Conservation (phyloP, 192 early-diverging fungal species). For the Helicostylum pulchrum region DNA sequence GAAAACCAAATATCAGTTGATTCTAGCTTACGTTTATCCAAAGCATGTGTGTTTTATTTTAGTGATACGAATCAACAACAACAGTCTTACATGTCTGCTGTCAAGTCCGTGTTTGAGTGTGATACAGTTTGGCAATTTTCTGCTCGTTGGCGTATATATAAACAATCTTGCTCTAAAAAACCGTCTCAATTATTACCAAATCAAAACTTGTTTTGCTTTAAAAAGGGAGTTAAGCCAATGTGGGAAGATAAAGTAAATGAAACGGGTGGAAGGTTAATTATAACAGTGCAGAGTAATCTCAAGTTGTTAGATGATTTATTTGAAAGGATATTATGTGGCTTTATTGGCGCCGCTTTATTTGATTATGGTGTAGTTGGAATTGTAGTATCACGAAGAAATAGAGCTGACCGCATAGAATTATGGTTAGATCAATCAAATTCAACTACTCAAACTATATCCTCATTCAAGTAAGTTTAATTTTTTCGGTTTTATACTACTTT, state of each 20-base stretch:
- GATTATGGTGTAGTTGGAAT: constrained; percentile 28
- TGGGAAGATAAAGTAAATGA: constrained; percentile 80
- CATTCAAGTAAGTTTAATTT: constrained; percentile 29
- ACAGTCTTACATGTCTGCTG: constrained; percentile 37
- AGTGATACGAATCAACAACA: constrained; percentile 43
- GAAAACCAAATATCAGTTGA: constrained; percentile 2
- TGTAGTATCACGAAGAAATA: constrained; percentile 32
- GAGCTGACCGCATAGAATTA: constrained; percentile 50
- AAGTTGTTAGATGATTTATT: constrained; percentile 40
- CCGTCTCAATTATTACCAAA: constrained; percentile 49
- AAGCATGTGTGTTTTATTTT: constrained; percentile 34
- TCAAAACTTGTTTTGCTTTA: constrained; percentile 70
- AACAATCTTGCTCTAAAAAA: constrained; percentile 27
- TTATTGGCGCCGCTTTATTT: constrained; percentile 43
- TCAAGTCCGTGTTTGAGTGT: constrained; percentile 46
- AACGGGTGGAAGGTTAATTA: constrained; percentile 57
- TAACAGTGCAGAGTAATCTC: constrained; percentile 23
- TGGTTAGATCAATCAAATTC: constrained; percentile 38
- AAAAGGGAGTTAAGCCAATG: constrained; percentile 68
- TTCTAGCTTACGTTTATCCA: constrained; percentile 12
- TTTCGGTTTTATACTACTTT: neutral
- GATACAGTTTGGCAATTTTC: constrained; percentile 48
- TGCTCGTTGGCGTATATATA: constrained; percentile 42
- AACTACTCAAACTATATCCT: constrained; percentile 22
- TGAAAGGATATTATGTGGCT: constrained; percentile 43